phyloP scores from a whole-genome alignment of 2,329 filamentous ascomycete genomes.

The Colletotrichum euphorbiae region DNA sequence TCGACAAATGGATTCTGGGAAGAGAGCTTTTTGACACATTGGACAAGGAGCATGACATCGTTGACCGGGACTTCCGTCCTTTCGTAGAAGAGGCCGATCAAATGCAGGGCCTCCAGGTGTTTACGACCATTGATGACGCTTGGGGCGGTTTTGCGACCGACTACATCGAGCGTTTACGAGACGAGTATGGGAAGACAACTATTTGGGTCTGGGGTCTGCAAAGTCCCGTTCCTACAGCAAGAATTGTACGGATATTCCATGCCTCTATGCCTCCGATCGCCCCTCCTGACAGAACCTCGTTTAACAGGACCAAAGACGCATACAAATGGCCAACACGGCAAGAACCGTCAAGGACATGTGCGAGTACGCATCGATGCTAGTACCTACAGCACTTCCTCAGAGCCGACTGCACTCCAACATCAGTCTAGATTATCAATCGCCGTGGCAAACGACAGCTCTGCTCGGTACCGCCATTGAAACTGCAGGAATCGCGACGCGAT shows the following conservation, averaged over 20 bases:
- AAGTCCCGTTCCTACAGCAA: conserved; percentile 56
- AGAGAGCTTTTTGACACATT: conserved; percentile 79
- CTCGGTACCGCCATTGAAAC: conserved; percentile 83
- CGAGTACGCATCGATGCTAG: conserved; percentile 78
- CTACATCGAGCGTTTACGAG: conserved; percentile 82
- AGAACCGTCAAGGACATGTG: conserved; percentile 76
- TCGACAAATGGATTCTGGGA: conserved; percentile 80
- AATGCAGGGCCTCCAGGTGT: conserved; percentile 86
- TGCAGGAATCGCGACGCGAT: conserved; percentile 79
- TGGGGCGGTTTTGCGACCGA: conserved; percentile 82
- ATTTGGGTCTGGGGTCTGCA: conserved; percentile 91
- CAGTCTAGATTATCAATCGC: conserved; percentile 69
- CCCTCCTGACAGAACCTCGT: not conserved
- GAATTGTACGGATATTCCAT: conserved; percentile 14
- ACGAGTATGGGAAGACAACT: conserved; percentile 90
- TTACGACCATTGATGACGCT: conserved; percentile 78
- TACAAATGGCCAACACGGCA: conserved; percentile 79
- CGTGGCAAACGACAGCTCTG: conserved; percentile 85
- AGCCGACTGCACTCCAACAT: conserved; percentile 67
- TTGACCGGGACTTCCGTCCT: conserved; percentile 89
- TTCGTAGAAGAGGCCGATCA: conserved; percentile 95
- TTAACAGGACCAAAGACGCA: conserved; percentile 66
- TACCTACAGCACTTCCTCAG: conserved; percentile 78
- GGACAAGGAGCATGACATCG: conserved; percentile 84
- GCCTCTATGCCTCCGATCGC: not conserved